Base-by-base conservation (phyloP, 202 grass and related monocot genomes). In the Dendrocalamus latiflorus region DNA sequence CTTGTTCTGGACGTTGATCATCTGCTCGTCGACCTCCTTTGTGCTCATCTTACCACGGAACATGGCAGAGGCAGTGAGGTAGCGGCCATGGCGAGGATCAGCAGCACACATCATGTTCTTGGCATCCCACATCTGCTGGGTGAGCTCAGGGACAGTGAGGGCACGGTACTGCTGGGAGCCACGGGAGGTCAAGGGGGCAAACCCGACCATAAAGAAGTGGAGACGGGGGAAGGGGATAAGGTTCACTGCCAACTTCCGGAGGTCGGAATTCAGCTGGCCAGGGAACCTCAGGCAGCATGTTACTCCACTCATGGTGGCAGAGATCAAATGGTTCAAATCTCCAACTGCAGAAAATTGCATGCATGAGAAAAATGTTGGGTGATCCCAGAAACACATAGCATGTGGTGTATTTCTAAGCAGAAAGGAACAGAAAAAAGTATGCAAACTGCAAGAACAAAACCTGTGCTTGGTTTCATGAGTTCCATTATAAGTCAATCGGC, bases 61-160 rank as follows among this genome's bases (percentile, higher is more conserved):
- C n/a, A n/a, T n/a, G n/a, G n/a, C n/a, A n/a, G n/a, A n/a, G n/a
- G n/a, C n/a, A n/a, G n/a, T n/a, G n/a, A n/a, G n/a, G n/a, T n/a
- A n/a, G n/a, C n/a, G n/a, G n/a, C n/a, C n/a, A n/a, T n/a, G n/a
- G n/a, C n/a, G n/a, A n/a, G n/a, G n/a, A n/a, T n/a, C n/a, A n/a
- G n/a, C n/a, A n/a, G n/a, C n/a, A n/a, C n/a, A n/a, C n/a, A n/a
- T n/a, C n/a, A n/a, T n/a, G n/a, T 89, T 89, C 81, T 89, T 89
- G n/a, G 86, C 64, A 22, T 89, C 86, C 86, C 86, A 89, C 86
- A 89, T 89, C 68, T 89, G 86, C 81, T 89, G 86, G 86, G 86
- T 89, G 0, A 89, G 75, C 81, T 89, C 86, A 0, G 86, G 86
- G 48, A 89, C 86, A 0, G 86, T 80, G 63, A 89, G 67, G 62